A percentile compares a stretch with the other conserved stretches of the same genome.
Evolutionary conservation across 2,329 filamentous ascomycete species (phyloP).

Genomic region (Allantophomopsis cytisporea): DNA sequence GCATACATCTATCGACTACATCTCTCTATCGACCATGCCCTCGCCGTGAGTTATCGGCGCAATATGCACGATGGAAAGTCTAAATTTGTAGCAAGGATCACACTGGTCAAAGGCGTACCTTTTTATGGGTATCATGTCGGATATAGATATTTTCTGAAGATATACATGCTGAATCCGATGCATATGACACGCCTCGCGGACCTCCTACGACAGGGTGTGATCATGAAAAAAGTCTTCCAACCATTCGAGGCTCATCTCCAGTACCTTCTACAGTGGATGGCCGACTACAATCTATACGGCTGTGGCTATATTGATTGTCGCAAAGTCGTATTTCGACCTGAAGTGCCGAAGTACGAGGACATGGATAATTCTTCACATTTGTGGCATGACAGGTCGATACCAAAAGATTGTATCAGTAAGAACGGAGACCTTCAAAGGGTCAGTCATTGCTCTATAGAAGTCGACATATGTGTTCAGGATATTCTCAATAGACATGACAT

Average conservation of each 20-base stretch:
- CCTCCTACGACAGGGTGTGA: constrained; percentile 72
- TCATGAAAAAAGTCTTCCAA: constrained; percentile 74
- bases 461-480: constrained; percentile 79
- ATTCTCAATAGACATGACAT: constrained; percentile 75
- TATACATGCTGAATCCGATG: constrained; percentile 81
- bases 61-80: constrained; percentile 57
- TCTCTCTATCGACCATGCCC: constrained; percentile 78
- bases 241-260: constrained; percentile 91
- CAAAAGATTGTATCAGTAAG: constrained; percentile 41
- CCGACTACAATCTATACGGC: constrained; percentile 93
- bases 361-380: constrained; percentile 45
- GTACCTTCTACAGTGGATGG: constrained; percentile 93
- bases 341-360: constrained; percentile 57
- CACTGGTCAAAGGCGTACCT: constrained; percentile 80
- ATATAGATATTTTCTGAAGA: constrained; percentile 81
- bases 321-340: constrained; percentile 59
- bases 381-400: constrained; percentile 71
- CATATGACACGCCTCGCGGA: constrained; percentile 83
- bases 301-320: constrained; percentile 72
- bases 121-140: constrained; percentile 96
- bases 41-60: constrained; percentile 73
- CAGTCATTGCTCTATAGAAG: constrained; percentile 80
- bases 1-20: constrained; percentile 68
- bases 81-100: constrained; percentile 77
- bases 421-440: constrained; percentile 55